Conservation (phyloP, 2,329 filamentous ascomycete species). For the Fusarium paranaense region DNA sequence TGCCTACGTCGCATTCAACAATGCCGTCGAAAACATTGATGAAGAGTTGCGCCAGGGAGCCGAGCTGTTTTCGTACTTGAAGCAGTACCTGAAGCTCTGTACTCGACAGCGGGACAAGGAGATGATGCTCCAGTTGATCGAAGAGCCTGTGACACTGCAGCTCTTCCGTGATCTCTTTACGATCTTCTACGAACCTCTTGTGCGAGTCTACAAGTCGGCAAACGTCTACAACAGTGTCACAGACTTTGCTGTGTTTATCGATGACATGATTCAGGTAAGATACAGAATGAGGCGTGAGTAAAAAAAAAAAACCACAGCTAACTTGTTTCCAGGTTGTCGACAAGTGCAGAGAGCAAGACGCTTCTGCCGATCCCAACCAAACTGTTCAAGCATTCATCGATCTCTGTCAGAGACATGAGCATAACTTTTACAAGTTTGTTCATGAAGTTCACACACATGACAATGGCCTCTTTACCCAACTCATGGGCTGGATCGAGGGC, state of each 20-base stretch:
- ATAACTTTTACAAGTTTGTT: conserved; percentile 99
- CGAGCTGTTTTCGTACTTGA: conserved; percentile 92
- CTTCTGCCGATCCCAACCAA: conserved; percentile 95
- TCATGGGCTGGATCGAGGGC: conserved; percentile 97
- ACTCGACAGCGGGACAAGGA: conserved; percentile 93
- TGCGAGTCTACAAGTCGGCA: conserved; percentile 97
- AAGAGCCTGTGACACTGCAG: conserved; percentile 97
- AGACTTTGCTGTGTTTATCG: conserved; percentile 92
- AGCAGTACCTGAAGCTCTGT: conserved; percentile 92
- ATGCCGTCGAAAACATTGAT: conserved; percentile 90
- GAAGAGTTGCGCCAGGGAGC: conserved; percentile 90
- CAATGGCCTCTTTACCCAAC: conserved; percentile 92
- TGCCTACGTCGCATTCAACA: conserved; percentile 95
- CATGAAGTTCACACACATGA: conserved; percentile 98
- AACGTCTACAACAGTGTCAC: conserved; percentile 98
- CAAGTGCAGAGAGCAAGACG: conserved; percentile 77
- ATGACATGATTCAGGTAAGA: conserved; percentile 86
- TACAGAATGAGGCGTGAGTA: not conserved
- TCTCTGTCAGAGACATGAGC: conserved; percentile 91
- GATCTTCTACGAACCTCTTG: conserved; percentile 98
- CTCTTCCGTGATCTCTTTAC: conserved; percentile 96
- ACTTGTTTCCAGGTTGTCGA: conserved; percentile 66
- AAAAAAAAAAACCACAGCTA: not conserved
- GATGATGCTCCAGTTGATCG: conserved; percentile 96
- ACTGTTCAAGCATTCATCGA: conserved; percentile 99